phyloP scores from a whole-genome alignment of 495 filamentous ascomycete species.

The Diplogelasinospora grovesii region DNA sequence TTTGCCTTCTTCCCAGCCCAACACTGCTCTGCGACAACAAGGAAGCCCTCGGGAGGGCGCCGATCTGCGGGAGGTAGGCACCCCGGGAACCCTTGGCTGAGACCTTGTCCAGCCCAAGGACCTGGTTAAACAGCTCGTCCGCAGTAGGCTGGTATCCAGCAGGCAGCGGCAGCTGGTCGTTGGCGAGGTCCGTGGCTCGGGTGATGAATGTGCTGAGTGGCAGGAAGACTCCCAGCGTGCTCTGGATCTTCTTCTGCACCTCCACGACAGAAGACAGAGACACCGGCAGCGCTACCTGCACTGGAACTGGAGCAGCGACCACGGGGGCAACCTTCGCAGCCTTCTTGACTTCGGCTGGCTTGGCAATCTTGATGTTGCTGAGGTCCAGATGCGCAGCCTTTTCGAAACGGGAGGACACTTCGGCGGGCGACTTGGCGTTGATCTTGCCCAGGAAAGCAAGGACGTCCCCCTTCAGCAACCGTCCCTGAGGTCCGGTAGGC shows the following conservation, averaged over 20 bases:
- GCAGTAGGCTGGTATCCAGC: constrained; percentile 53
- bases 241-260: constrained; percentile 71
- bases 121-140: constrained; percentile 81
- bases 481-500: constrained; percentile 79
- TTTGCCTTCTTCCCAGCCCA: constrained; percentile 30
- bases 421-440: constrained; percentile 57
- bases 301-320: constrained; percentile 33
- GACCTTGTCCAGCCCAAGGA: constrained; percentile 62
- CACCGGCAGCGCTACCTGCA: constrained; percentile 61
- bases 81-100: constrained; percentile 39
- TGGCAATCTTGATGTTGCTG: constrained; percentile 81
- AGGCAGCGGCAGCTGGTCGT: constrained; percentile 70
- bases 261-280: constrained; percentile 70
- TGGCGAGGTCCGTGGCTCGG: constrained; percentile 76
- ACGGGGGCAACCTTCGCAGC: constrained; percentile 37
- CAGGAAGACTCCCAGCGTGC: constrained; percentile 66
- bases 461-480: constrained; percentile 92
- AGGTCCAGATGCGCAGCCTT: constrained; percentile 82
- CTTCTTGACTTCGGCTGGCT: constrained; percentile 49
- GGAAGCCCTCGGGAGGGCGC: constrained; percentile 44
- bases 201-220: constrained; percentile 83
- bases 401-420: constrained; percentile 59
- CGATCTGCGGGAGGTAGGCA: constrained; percentile 68
- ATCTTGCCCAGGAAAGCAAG: constrained; percentile 82
- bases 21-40: constrained; percentile 20